Evolutionary conservation across 768 basidiomycete species (phyloP).

Genomic region (Russula ochroleuca): DNA sequence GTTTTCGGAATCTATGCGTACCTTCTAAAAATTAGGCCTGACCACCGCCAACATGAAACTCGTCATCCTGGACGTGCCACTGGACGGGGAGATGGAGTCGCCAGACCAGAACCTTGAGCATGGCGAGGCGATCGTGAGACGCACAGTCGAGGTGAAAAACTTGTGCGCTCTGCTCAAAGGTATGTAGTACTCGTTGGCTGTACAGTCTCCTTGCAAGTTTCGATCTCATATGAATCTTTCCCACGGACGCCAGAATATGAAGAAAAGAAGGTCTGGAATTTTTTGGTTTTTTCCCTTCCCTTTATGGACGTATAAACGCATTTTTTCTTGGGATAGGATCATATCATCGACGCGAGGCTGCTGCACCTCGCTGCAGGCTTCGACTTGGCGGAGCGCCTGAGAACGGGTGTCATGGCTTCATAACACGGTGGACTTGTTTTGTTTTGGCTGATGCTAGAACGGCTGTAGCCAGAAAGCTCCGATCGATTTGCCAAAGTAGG

Average conservation of each 20-base stretch:
- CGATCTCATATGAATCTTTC: neutral
- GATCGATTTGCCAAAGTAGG: slow-evolving; percentile 1
- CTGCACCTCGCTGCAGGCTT: slow-evolving; percentile 73
- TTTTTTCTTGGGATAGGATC: slow-evolving; percentile 33
- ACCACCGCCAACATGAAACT: slow-evolving; percentile 91
- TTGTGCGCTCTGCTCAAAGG: slow-evolving; percentile 63
- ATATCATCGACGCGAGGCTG: slow-evolving; percentile 69
- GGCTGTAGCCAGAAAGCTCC: neutral
- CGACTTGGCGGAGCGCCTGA: slow-evolving; percentile 47
- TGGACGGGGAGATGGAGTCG: slow-evolving; percentile 61
- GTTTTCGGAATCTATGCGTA: neutral
- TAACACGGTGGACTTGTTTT: neutral
- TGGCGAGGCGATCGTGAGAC: slow-evolving; percentile 80
- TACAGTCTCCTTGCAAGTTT: neutral
- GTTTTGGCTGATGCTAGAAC: neutral
- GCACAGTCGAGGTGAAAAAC: slow-evolving; percentile 63
- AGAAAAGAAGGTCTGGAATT: slow-evolving; percentile 50
- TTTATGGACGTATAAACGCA: neutral
- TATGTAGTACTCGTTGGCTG: slow-evolving; percentile 31
- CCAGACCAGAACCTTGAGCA: slow-evolving; percentile 74
- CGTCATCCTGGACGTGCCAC: slow-evolving; percentile 61
- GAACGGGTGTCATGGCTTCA: slow-evolving; percentile 27
- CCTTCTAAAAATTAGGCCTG: slow-evolving; percentile 61
- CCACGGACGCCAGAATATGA: slow-evolving; percentile 50
- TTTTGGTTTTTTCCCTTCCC: neutral